Base-by-base conservation (phyloP, 2,329 filamentous ascomycete genomes). In the Exophiala sp. region DNA sequence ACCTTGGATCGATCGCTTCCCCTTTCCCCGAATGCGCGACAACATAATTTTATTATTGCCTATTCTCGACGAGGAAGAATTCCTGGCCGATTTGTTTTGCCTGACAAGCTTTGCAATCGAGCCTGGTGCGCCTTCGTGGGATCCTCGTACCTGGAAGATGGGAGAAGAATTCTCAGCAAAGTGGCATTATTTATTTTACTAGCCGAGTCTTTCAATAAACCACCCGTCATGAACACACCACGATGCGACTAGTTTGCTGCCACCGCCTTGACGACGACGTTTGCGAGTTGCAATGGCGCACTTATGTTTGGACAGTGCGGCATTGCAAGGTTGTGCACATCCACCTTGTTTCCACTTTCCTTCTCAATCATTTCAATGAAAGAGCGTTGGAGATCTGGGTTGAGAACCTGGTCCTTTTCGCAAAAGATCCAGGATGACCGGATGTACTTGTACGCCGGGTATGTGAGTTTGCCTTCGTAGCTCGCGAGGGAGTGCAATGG, bases 1-100 rank as follows among this genome's bases (percentile, higher is more conserved):
- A 16, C 62, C 64, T 0, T 75, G 71, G 69, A 67, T 74, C 42
- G 72, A 75, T 53, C 65, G 70, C n/a, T 69, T 74, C 29, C 71
- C 71, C 1, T 73, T 73, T 45, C 71, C 71, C 5, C 64, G 63
- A 18, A 67, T 74, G 64, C 60, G 72, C 12, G 69, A 74, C 43
- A 68, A 66, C 43, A 52, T 74, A 41, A 74, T 75, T 35, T 53
- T 46, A 3, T 54, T 60, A 12, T 46, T 49, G 3, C 58, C 58
- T 21, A 5, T 47, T 2, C 50, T 75, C 34, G 68, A 75, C 56
- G 65, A 71, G 16, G 70, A 72, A 24, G 69, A 71, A 12, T 64
- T 75, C 9, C 29, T 71, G 33, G 50, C 50, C 9, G 70, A 72
- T 52, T 29, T 72, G 3, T 67, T 68, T 47, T 63, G 63, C 12